Base-by-base conservation (phyloP, 768 basidiomycete genomes). In the Mrakia hoshinonis region DNA sequence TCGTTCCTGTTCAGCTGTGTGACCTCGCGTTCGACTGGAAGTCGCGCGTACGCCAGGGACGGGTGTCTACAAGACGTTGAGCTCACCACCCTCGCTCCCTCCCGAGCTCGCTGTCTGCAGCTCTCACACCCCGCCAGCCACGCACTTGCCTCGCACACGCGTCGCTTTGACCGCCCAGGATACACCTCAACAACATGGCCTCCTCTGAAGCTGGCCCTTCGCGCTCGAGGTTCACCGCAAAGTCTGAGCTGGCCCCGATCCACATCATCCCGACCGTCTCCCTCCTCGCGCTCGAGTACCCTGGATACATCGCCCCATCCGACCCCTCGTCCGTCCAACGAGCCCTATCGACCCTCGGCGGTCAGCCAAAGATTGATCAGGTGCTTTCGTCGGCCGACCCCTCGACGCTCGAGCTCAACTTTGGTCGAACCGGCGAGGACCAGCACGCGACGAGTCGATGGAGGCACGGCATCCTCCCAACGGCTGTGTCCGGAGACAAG, bases 241-340 rank as follows among this genome's bases (percentile, higher is more conserved):
- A 68, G 10, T 61, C 51, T 24, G 39, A 43, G 15, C 38, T 54
- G 31, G 70, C 70, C 13, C 63, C 65, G 31, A 36, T 72, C 13
- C 64, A 62, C 15, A 22, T 51, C 22, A 61, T 72, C 52, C 70
- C 70, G 31, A 47, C 36, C 22, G 31, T 46, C 39, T 34, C 64
- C 20, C 70, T 72, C 24, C 70, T 72, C 20, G 51, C 67, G 12
- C 31, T 73, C 31, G 72, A 73, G 55, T 73, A 73, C 34, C 72
- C 72, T 0, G 72, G 72, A 1, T 73, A 62, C 55, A 55, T 73
- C 61, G n/a, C 34, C 13, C 38, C 70, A 1, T 2, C 54, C 2
- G 55, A 46, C n/a, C 67, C 67, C 0, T 20, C 61, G 1, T 46
- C 70, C 22, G 12, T 67, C 29, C 55, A 67, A 26, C 64, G 70